A percentile compares a stretch with the other conserved stretches of the same genome.
These are phyloP conservation scores for Solanum sejunctum DNA, from an alignment of 257 asterid species.

Conservation along the genomic window DNA sequence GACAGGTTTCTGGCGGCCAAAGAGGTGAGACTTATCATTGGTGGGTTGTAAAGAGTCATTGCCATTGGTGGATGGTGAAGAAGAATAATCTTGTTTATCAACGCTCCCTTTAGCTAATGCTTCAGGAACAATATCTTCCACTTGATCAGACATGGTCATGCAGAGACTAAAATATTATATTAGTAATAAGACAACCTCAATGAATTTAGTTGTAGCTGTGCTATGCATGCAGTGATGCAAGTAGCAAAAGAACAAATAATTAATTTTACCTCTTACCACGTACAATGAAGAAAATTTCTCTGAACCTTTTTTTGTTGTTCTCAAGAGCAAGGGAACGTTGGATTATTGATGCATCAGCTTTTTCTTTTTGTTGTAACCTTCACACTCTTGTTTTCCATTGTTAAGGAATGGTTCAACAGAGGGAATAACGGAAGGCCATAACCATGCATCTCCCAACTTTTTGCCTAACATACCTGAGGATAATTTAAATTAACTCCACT, in stretches of 20 bases:
- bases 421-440: background rate
- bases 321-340: background rate
- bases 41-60: background rate
- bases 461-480: background rate
- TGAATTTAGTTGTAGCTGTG: background rate
- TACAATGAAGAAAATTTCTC: background rate
- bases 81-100: background rate
- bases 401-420: background rate
- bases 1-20: constrained; percentile 67
- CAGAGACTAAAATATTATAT: background rate
- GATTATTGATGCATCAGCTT: background rate
- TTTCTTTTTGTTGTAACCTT: background rate
- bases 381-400: background rate
- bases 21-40: constrained; percentile 34
- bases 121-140: constrained; percentile 7
- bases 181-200: background rate
- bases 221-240: background rate
- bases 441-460: background rate
- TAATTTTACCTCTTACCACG: background rate
- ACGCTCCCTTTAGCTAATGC: constrained; percentile 1
- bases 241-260: background rate
- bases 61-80: constrained; percentile 3
- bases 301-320: background rate
- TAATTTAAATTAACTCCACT: too few relatives aligned
- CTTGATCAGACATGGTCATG: constrained; percentile 13